Evolutionary conservation across 1,139 yeast genomes (phyloP).

Genomic region (Debaryomyces nepalensis): DNA sequence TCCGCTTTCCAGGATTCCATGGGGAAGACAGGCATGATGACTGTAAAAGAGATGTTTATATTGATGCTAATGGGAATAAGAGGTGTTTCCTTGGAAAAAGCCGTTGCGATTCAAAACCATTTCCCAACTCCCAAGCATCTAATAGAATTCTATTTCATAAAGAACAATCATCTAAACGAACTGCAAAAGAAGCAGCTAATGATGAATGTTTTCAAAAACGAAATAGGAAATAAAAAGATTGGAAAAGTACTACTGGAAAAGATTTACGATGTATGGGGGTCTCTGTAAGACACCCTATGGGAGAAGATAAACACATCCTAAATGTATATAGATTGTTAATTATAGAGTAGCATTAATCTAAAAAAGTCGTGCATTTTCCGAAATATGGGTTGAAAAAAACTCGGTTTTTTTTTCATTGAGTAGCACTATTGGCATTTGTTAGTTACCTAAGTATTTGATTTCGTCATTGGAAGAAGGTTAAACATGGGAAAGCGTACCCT

Average conservation of each 20-base stretch:
- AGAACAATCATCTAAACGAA: conserved; percentile 20
- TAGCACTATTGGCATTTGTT: no score
- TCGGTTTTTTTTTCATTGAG: conserved; percentile 7
- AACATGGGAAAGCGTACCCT: conserved; percentile 56
- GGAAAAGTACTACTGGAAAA: conserved; percentile 63
- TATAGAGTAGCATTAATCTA: neutral
- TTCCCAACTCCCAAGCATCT: conserved; percentile 68
- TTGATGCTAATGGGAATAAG: conserved; percentile 76
- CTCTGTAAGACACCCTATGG: neutral
- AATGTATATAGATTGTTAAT: conserved; percentile 8
- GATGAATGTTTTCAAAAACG: conserved; percentile 47
- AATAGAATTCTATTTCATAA: conserved; percentile 36
- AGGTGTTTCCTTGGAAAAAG: conserved; percentile 87
- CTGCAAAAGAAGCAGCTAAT: conserved; percentile 49
- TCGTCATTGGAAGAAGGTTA: no score
- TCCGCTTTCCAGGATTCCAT: conserved; percentile 69
- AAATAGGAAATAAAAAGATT: conserved; percentile 65
- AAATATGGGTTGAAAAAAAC: conserved; percentile 4
- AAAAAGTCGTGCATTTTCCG: conserved; percentile 6
- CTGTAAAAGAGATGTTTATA: conserved; percentile 77
- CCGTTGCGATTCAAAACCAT: conserved; percentile 68
- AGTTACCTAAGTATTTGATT: no score
- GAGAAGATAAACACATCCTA: conserved; percentile 1
- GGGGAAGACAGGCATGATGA: conserved; percentile 70
- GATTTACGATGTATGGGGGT: conserved; percentile 67